These are phyloP conservation scores for Podospora pseudoanserina DNA, from an alignment of 495 filamentous ascomycete species.

Conservation along the genomic window DNA sequence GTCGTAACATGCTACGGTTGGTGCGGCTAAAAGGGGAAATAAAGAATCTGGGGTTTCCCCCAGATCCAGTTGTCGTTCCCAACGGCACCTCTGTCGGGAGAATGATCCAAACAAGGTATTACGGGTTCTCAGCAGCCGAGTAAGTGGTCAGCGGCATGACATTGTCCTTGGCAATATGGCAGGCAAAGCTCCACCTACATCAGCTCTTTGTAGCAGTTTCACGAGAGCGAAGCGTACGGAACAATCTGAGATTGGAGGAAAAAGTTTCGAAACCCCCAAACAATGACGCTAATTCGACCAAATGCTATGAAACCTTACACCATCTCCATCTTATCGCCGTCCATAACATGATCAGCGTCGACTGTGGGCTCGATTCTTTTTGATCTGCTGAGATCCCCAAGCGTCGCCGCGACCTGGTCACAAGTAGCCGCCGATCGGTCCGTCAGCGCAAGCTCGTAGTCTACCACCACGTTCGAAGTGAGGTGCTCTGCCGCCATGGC, in stretches of 20 bases:
- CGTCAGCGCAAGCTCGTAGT: background rate
- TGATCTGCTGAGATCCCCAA: background rate
- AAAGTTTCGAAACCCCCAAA: background rate
- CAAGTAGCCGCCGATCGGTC: background rate
- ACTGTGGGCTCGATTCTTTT: background rate
- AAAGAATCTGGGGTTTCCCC: background rate
- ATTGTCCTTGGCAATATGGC: background rate
- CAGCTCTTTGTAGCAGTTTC: background rate
- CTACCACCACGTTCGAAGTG: background rate
- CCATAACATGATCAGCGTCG: background rate
- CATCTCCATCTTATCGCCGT: background rate
- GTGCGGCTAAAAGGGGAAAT: slow-evolving; percentile 6
- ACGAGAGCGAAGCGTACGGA: background rate
- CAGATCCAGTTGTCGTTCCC: background rate
- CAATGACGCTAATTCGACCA: background rate
- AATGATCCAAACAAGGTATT: background rate
- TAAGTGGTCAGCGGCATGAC: background rate
- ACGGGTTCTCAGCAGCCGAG: background rate
- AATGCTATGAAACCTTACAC: background rate
- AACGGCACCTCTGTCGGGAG: background rate
- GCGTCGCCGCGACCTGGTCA: background rate
- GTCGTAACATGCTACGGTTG: background rate
- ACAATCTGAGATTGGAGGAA: slow-evolving; percentile 7
- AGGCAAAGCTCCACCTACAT: background rate
- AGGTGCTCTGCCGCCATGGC: background rate